Percentiles rank a stretch among this genome's conserved stretches.
phyloP scores from a whole-genome alignment of 495 filamentous ascomycete genomes.

The Penicillium taxi region DNA sequence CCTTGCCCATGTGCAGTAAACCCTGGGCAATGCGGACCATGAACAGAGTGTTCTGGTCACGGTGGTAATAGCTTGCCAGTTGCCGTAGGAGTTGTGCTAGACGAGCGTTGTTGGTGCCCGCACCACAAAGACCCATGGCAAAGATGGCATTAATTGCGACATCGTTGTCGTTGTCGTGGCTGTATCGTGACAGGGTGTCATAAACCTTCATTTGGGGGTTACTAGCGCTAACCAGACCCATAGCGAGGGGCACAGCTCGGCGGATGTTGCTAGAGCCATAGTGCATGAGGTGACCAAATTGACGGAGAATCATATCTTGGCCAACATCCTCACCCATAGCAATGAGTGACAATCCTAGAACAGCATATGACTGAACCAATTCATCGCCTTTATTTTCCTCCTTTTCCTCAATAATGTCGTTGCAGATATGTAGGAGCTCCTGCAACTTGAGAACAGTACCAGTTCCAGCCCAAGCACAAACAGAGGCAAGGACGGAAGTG shows the following conservation, averaged over 20 bases:
- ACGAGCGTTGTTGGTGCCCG: constrained; percentile 96
- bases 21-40: constrained; percentile 99
- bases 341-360: constrained; percentile 86
- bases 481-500: constrained; percentile 81
- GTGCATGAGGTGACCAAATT: constrained; percentile 98
- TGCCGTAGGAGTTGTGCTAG: constrained; percentile 90
- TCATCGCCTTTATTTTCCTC: constrained; percentile 92
- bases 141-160: constrained; percentile 98
- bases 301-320: constrained; percentile 95
- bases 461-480: constrained; percentile 96
- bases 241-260: constrained; percentile 90
- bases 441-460: constrained; percentile 95
- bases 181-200: constrained; percentile 96
- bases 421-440: constrained; percentile 92
- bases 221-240: constrained; percentile 92
- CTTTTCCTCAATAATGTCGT: constrained; percentile 89
- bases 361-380: constrained; percentile 89
- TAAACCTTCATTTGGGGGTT: constrained; percentile 99
- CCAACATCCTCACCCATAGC: constrained; percentile 98
- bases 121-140: constrained; percentile 94
- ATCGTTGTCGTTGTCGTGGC: constrained; percentile 98
- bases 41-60: constrained; percentile 90
- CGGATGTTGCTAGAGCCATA: constrained; percentile 97
- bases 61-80: constrained; percentile 94
- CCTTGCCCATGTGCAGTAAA: constrained; percentile 98